These are phyloP conservation scores for Lentinula novae-zelandiae DNA, from an alignment of 1,284 basidiomycete genomes.

Conservation along the genomic window DNA sequence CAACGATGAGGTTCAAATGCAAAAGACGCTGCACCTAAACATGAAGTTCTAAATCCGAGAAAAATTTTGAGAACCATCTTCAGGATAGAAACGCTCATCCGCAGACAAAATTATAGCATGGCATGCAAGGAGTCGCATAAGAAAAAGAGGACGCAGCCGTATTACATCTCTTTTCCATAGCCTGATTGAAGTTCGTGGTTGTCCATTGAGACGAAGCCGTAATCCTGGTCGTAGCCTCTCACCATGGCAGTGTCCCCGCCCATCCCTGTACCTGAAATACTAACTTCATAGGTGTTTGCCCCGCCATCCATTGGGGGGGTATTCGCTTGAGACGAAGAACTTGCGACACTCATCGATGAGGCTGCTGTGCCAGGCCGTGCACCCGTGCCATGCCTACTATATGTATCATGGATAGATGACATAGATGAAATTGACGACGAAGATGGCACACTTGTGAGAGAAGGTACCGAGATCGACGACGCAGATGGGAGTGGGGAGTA, in stretches of 20 bases:
- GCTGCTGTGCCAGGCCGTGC: slow-evolving; percentile 12
- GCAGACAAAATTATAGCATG: neutral
- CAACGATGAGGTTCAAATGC: too few species aligned
- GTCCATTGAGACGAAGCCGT: slow-evolving; percentile 17
- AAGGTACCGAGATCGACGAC: slow-evolving; percentile 30
- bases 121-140: neutral
- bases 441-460: slow-evolving; percentile 11
- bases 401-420: slow-evolving; percentile 6
- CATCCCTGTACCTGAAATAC: slow-evolving; percentile 16
- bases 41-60: too few species aligned
- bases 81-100: too few species aligned
- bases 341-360: slow-evolving; percentile 40
- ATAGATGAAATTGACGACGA: slow-evolving; percentile 54
- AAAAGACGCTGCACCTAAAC: too few species aligned
- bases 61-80: too few species aligned
- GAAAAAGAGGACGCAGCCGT: neutral
- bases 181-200: slow-evolving; percentile 13
- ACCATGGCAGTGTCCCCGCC: slow-evolving; percentile 7
- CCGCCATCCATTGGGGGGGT: slow-evolving; percentile 67
- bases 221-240: slow-evolving; percentile 16
- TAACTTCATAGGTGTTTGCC: slow-evolving; percentile 28
- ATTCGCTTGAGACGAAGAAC: slow-evolving; percentile 72
- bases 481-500: slow-evolving; percentile 63
- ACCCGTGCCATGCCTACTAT: slow-evolving; percentile 2
- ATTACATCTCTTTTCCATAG: slow-evolving; percentile 15